Base-by-base conservation (phyloP, 2,329 filamentous ascomycete species). In the Aciculosporium take region DNA sequence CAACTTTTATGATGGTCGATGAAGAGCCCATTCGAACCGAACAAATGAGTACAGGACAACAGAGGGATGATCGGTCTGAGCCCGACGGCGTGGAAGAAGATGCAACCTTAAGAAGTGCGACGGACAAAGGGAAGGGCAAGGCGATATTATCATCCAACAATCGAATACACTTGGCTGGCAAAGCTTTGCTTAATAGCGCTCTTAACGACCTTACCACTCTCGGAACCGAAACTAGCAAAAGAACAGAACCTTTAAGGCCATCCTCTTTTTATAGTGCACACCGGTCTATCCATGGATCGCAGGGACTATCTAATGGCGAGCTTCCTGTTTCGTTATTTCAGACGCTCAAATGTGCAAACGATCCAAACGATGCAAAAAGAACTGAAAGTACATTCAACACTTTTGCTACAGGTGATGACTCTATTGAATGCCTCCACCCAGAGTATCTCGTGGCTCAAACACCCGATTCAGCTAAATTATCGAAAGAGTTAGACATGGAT, bases 381-480 rank as follows among this genome's bases (percentile, higher is more conserved):
- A 5, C 18, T 17, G 27, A 41, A 8, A 10, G 32, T 15, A 17
- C 24, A 6, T 41, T 25, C 18, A n/a, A 41, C 28, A 18, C 32
- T 18, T 41, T 41, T 20, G 27, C n/a, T 12, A 8, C 12, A 17
- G 25, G 33, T 13, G 36, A 18, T 24, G 20, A 33, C 25, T 35
- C n/a, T 5, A 27, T 20, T 15, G 32, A 28, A 13, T 17, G 7
- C 20, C 8, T 12, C 24, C 25, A 23, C 9, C 2, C 18, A 10
- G 25, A 15, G 15, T 25, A 23, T 21, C 13, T 36, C 25, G 12
- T 23, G n/a, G 13, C 31, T 8, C 31, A 27, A 15, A 15, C 32
- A 23, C 13, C 12, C 3, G 8, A 30, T 3, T 3, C 32, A 17
- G 24, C 61, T 9, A 51, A 61, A 18, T 13, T 13, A 24, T 20